A percentile compares a stretch with the other conserved stretches of the same genome.
Conservation (phyloP, 129 eudicot species). For the Pseudognaphalium luteoalbum region DNA sequence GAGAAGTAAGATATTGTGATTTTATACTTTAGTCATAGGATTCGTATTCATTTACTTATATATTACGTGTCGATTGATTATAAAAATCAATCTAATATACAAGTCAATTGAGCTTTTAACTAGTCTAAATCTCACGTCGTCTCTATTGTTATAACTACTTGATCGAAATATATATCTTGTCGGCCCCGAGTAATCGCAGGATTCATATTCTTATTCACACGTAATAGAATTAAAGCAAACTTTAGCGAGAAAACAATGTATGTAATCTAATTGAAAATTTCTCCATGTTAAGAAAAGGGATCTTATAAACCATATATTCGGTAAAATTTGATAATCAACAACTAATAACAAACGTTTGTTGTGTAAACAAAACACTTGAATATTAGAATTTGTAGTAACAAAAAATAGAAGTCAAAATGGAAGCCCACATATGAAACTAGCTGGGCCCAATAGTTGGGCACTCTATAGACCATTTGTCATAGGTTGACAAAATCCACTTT, state of each 20-base stretch:
- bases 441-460: background rate
- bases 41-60: background rate
- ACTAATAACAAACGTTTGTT: background rate
- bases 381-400: too few relatives aligned
- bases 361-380: background rate
- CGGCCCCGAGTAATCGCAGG: too few relatives aligned
- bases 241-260: too few relatives aligned
- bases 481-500: background rate
- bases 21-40: background rate
- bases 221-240: background rate
- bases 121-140: background rate
- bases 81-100: background rate
- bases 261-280: too few relatives aligned
- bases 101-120: background rate
- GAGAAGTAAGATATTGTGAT: background rate
- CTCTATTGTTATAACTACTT: background rate
- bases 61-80: background rate
- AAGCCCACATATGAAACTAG: background rate
- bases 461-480: background rate
- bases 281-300: too few relatives aligned
- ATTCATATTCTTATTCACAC: background rate
- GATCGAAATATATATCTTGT: background rate
- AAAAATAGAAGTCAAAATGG: background rate
- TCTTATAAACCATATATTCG: too few relatives aligned
- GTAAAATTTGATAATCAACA: background rate